Base-by-base conservation (phyloP, 106 monocot genomes). In the Platanthera guangdongensis region DNA sequence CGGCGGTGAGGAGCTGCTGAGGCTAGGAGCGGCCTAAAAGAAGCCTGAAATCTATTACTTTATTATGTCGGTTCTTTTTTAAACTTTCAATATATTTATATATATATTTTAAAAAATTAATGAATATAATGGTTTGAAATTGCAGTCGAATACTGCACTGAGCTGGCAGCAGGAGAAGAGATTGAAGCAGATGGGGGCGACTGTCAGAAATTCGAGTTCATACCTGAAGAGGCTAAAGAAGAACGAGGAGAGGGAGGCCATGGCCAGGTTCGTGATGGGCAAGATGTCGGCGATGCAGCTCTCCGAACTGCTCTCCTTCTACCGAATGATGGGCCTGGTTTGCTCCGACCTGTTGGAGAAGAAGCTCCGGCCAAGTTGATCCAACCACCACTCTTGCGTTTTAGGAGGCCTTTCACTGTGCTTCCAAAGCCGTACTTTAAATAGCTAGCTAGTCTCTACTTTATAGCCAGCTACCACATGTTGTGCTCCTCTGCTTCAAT, bases 101-200 rank as follows among this genome's bases (percentile, higher is more conserved):
- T 25, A 25, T 25, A 25, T 25, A 25, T 25, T n/a, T n/a, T n/a
- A n/a, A n/a, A n/a, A 25, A 25, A 25, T 0, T 25, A 25, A 25
- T 25, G 25, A 25, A 25, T 25, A 25, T 0, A 25, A 25, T 25
- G 25, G 0, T 39, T 39, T 39, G 3, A 39, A 39, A 57, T 45
- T 88, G 16, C 76, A 96, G 95, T 86, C 86, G 8, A 96, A 89
- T 49, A 84, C 79, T 6, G 85, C 81, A 13, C 67, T 95, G 74
- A 95, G 87, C 74, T 3, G 82, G 68, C 95, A 95, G 59, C 93
- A 95, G 50, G 93, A 93, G 84, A 92, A 85, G 67, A 82, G 95
- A 76, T 72, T 95, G 80, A 89, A 91, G 84, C 93, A 96, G 87
- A 89, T 96, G 93, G 96, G 96, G 0, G 93, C 93, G 0, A 96